These are phyloP conservation scores for Fusarium albidum DNA, from an alignment of 2,329 filamentous ascomycete species.

Conservation along the genomic window DNA sequence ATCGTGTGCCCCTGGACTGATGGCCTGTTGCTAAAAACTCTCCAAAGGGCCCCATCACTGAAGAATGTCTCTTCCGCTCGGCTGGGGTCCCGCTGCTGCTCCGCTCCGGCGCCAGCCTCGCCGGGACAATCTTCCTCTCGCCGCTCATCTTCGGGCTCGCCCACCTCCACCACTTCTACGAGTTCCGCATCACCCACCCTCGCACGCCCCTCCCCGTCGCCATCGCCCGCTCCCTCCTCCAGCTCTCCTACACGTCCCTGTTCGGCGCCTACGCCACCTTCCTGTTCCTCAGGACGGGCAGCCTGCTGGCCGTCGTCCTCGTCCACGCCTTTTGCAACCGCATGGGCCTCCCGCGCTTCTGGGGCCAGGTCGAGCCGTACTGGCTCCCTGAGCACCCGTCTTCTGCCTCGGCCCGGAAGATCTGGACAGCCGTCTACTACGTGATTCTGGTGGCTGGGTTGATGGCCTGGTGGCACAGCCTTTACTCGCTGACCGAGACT, in stretches of 20 bases:
- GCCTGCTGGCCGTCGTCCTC: conserved; percentile 75
- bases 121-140: conserved; percentile 77
- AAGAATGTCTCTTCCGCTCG: conserved; percentile 93
- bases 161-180: conserved; percentile 95
- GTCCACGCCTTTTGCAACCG: conserved; percentile 93
- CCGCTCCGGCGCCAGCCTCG: conserved; percentile 66
- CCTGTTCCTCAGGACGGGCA: conserved; percentile 85
- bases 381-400: conserved; percentile 45
- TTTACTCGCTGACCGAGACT: conserved; percentile 76
- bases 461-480: conserved; percentile 71
- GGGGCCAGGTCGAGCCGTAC: conserved; percentile 74
- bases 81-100: conserved; percentile 85
- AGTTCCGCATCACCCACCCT: conserved; percentile 85
- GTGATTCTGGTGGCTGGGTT: conserved; percentile 76
- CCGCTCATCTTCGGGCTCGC: conserved; percentile 93
- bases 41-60: conserved; percentile 80
- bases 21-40: background rate
- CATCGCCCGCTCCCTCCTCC: conserved; percentile 77
- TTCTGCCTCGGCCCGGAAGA: conserved; percentile 34
- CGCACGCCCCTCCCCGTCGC: conserved; percentile 69
- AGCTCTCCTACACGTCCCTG: conserved; percentile 88
- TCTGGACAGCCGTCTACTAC: conserved; percentile 85
- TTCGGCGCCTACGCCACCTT: conserved; percentile 96
- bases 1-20: background rate
- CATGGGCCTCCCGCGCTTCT: conserved; percentile 87